These are phyloP conservation scores for Talaromyces sp. DNA, from an alignment of 2,329 filamentous ascomycete species.

Conservation along the genomic window DNA sequence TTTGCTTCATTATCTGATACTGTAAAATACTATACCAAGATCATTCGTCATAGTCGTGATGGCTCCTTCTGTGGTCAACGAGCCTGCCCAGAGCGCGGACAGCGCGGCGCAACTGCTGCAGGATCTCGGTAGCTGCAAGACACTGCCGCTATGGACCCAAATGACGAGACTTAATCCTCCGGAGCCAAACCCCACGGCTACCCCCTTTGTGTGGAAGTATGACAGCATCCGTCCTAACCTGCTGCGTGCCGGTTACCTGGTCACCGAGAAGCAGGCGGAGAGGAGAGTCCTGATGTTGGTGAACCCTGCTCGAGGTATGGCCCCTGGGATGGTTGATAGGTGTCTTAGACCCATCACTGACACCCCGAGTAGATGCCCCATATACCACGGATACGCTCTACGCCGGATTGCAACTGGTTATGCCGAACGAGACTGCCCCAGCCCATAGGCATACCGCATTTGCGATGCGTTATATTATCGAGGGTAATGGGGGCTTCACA, in stretches of 20 bases:
- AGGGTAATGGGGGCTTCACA: constrained; percentile 53
- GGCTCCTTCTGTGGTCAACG: not conserved
- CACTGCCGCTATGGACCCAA: constrained; percentile 44
- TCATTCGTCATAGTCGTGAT: not conserved
- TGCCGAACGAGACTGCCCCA: constrained; percentile 51
- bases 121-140: constrained; percentile 20
- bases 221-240: constrained; percentile 29
- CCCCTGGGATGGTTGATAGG: too few relatives aligned
- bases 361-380: constrained; percentile 40
- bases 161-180: constrained; percentile 47
- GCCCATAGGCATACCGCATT: constrained; percentile 55
- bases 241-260: constrained; percentile 30
- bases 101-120: constrained; percentile 15
- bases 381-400: constrained; percentile 57
- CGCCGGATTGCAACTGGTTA: constrained; percentile 53
- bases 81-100: constrained; percentile 6
- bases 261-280: constrained; percentile 35
- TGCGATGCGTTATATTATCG: constrained; percentile 55
- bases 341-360: not conserved
- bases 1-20: too few relatives aligned
- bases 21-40: too few relatives aligned
- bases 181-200: constrained; percentile 39
- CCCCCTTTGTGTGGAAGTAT: constrained; percentile 37
- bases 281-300: constrained; percentile 38
- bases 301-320: constrained; percentile 30